Base-by-base conservation (phyloP, 805 yeast genomes). In the Hemisphaericaspora nanyangensis region DNA sequence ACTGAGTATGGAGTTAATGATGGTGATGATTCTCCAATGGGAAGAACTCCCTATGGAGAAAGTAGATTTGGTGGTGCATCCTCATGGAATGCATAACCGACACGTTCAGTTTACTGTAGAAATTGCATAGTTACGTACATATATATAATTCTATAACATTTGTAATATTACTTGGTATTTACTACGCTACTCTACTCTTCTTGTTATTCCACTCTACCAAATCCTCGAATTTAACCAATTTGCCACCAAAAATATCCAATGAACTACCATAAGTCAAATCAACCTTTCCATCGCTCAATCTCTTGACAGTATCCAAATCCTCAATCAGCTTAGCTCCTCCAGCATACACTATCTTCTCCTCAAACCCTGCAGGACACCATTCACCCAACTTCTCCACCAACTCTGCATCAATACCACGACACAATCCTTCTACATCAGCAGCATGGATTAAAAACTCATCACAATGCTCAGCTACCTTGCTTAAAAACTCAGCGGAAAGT, bases 371-470 rank as follows among this genome's bases (percentile, higher is more conserved):
- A 2, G 73, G 74, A 47, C 79, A 73, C 98, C 98, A 93, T 48
- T 82, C 78, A 17, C 88, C 88, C 29, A 93, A 65, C 40, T 74
- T 74, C 19, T 43, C 41, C 5, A 93, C 97, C 31, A 93, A 67
- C 13, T 79, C 76, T 54, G 81, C 80, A 54, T 93, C 99, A 25
- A 93, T 85, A 1, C 99, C 99, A 30, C 79, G 75, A 58, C 99
- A 93, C 13, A 93, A 70, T 0, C 99, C 99, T 62, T 93, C 99
- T 3, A 93, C 98, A 61, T 93, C 99, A 0, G 99, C 99, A 3
- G 99, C 99, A 64, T 93, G 99, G 13, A 93, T 82, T 38, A 93
- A 65, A 54, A 91, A 86, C 63, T 93, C 99, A 47, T 79, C 75
- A 52, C 97, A 87, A 61, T 82, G 86, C 35, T 68, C 40, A 7